phyloP scores from a whole-genome alignment of 768 basidiomycete genomes.

The Dictyophora rubrovolvata region DNA sequence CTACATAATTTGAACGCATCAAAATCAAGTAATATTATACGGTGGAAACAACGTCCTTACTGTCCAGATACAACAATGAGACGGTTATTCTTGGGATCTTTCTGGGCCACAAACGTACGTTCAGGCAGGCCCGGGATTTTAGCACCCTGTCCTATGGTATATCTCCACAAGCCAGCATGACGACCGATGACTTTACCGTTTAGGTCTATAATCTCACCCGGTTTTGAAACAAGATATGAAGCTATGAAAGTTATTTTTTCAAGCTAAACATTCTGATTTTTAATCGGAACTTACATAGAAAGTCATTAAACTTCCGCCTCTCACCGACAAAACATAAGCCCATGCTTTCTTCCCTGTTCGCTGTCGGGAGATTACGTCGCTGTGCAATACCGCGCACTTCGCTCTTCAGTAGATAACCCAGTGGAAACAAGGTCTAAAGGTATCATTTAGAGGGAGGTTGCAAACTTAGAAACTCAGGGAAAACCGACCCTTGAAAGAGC shows the following conservation, averaged over 20 bases:
- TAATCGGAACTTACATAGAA: constrained; percentile 44
- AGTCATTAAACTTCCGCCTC: constrained; percentile 57
- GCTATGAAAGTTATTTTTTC: constrained; percentile 31
- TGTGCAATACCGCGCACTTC: constrained; percentile 66
- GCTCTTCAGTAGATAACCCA: constrained; percentile 55
- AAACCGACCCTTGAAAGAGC: constrained; percentile 40
- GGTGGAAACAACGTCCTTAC: constrained; percentile 29
- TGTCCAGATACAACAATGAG: constrained; percentile 69
- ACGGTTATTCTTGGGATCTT: constrained; percentile 51
- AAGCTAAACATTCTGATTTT: no score
- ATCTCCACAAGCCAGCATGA: constrained; percentile 75
- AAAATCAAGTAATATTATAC: background rate
- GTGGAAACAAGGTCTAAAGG: constrained; percentile 56
- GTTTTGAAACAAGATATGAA: constrained; percentile 60
- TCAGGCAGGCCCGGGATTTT: constrained; percentile 49
- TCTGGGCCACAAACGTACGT: constrained; percentile 64
- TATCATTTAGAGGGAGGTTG: background rate
- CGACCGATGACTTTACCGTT: constrained; percentile 44
- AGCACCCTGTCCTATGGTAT: constrained; percentile 77
- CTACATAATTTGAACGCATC: constrained; percentile 27
- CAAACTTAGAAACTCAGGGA: background rate
- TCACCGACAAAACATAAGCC: constrained; percentile 93
- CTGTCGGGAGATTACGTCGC: constrained; percentile 54
- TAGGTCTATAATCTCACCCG: constrained; percentile 58
- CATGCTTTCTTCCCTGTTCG: constrained; percentile 76